Base-by-base conservation (phyloP, 345 rosid species). In the Dipteronia dyeriana region DNA sequence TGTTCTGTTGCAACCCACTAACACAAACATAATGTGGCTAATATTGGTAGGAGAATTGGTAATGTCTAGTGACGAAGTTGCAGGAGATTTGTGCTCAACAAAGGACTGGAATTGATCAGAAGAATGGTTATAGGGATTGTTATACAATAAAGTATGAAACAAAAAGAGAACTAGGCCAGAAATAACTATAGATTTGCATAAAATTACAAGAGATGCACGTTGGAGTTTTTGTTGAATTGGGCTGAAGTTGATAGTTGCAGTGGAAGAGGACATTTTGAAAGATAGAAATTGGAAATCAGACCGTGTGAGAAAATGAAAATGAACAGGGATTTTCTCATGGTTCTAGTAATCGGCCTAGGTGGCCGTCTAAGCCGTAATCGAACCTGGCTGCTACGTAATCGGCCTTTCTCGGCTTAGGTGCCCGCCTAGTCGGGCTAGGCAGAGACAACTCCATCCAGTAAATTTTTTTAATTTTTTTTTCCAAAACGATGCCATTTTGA, bases 11-110 rank as follows among this genome's bases (percentile, higher is more conserved):
- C 86, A 79, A 51, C 91, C 81, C 23, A 82, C 88, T 29, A 89
- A 67, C 23, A 87, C 88, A 59, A 91, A 88, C 61, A 78, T 73
- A 8, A 89, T 72, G 62, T 90, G 95, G 79, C 79, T 80, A 56
- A 86, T 23, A 61, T 85, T 78, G 31, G 91, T 89, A 43, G 90
- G 78, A 39, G 79, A 11, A 9, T 70, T 73, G 14, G 45, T 23
- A 14, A 26, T 26, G 26, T 26, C 26, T 26, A 54, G 17, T 1
- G 74, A 49, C 17, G 4, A 16, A 34, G 53, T 57, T 25, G 3
- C 20, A 34, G 53, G 51, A 66, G 76, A 61, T 14, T 74, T 72
- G 65, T 41, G 77, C 9, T 53, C 75, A 13, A 61, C 75, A 8
- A 69, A 23, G 29, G 80, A 34, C 62, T 10, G 34, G 29, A 66